Evolutionary conservation across 495 filamentous ascomycete genomes (phyloP), one percentile per base, ranked within the genome.

Genomic region (Aspergillus nidulans): DNA sequence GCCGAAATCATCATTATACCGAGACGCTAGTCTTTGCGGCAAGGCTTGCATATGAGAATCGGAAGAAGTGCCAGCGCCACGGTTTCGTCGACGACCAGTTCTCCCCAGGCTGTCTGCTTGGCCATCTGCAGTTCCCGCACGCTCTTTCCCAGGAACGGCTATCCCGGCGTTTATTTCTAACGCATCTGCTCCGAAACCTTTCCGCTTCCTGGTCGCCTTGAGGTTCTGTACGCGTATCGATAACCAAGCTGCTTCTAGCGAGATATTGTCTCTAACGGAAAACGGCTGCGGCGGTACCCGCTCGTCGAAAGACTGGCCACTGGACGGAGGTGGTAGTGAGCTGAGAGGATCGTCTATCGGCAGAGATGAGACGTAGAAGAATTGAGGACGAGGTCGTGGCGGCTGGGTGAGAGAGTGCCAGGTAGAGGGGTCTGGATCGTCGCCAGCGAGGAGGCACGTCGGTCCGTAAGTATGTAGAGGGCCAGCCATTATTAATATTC

Each of bases 261-360:
- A 83, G 36, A 78, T 72, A 58, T 90, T 91, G 68, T 95, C 90
- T 41, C 78, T 81, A 0, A 80, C 79, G 0, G 88, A 86, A 65
- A 92, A 95, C 3, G 90, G 90, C n/a, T 85, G 81, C 1, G 88
- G 82, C 23, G 84, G 80, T 23, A 77, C 72, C 52, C 80, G 83
- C 20, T 78, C 67, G 54, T 70, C 67, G 18, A 65, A 66, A 41
- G 75, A 75, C 34, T 81, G 67, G 52, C 81, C 78, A 47, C 76
- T 75, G 18, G 78, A 67, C 18, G 80, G 69, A 26, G 81, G 74
- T 16, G 87, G 84, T 18, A 87, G 66, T 1, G 86, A 78, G 5
- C 87, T 85, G 39, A 92, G 78, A 12, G 90, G 89, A 67, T 95
- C 90, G 66, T 95, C 90, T 63, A 95, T 87, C 36, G 89, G 83